Percentiles rank a stretch among this genome's conserved stretches.
Evolutionary conservation across 805 yeast genomes (phyloP).

Genomic region (Saccharomyces cerevisiae): DNA sequence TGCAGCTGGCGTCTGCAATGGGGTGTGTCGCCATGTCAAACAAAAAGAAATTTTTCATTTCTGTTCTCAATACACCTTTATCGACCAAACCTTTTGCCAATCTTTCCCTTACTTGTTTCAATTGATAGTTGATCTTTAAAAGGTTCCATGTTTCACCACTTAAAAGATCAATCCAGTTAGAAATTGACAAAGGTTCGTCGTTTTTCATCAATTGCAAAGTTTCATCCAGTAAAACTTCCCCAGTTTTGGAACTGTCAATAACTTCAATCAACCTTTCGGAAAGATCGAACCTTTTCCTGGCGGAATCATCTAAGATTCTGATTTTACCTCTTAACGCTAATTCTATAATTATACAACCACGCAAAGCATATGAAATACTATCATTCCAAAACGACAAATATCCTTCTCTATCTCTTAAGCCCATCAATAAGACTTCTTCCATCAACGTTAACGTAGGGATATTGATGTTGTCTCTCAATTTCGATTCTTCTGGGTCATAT

Average conservation of each 20-base stretch:
- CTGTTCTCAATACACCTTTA: conserved; percentile 92
- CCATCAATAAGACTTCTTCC: conserved; percentile 93
- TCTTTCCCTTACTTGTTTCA: conserved; percentile 94
- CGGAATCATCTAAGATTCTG: conserved; percentile 83
- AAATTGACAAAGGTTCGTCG: conserved; percentile 72
- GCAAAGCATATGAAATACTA: conserved; percentile 87
- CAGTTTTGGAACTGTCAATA: conserved; percentile 77
- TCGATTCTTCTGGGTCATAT: conserved; percentile 59
- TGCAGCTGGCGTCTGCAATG: conserved; percentile 74
- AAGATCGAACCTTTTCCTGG: conserved; percentile 79
- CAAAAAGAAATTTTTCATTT: conserved; percentile 83
- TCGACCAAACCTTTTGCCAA: conserved; percentile 95
- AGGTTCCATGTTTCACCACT: conserved; percentile 97
- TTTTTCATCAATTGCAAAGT: conserved; percentile 82
- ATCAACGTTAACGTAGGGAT: conserved; percentile 78
- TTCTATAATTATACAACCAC: conserved; percentile 90
- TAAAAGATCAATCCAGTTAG: conserved; percentile 87
- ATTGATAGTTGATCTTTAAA: conserved; percentile 86
- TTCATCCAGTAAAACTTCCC: conserved; percentile 92
- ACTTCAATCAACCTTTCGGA: conserved; percentile 85
- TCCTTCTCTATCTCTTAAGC: conserved; percentile 92
- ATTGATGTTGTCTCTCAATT: conserved; percentile 30
- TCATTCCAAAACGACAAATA: conserved; percentile 97
- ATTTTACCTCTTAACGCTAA: conserved; percentile 86
- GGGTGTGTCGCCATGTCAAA: conserved; percentile 99